Evolutionary conservation across 495 filamentous ascomycete species (phyloP).

Genomic region (Daldinia concentrica): DNA sequence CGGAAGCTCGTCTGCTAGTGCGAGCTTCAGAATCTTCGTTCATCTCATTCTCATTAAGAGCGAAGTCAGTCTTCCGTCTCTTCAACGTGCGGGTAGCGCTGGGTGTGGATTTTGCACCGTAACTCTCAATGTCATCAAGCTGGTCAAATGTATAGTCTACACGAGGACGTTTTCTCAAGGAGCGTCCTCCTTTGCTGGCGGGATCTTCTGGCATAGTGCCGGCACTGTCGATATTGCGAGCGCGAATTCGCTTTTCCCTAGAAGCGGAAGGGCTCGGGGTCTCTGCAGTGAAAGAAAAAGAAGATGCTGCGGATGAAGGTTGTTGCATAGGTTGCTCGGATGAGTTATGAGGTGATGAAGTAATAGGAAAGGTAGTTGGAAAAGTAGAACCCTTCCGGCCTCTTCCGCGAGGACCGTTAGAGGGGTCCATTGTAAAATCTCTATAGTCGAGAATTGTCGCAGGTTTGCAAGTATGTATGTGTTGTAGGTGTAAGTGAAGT

Average conservation of each 20-base stretch:
- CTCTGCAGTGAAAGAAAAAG: slow-evolving; percentile 42
- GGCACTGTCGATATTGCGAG: slow-evolving; percentile 44
- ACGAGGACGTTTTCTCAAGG: slow-evolving; percentile 56
- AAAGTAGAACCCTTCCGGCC: slow-evolving; percentile 41
- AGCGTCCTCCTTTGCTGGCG: slow-evolving; percentile 58
- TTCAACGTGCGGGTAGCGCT: slow-evolving; percentile 40
- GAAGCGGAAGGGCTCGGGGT: slow-evolving; percentile 45
- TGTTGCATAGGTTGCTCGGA: slow-evolving; percentile 33
- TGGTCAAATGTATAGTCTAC: slow-evolving; percentile 59
- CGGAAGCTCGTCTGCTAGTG: slow-evolving; percentile 47
- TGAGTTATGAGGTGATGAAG: slow-evolving; percentile 25
- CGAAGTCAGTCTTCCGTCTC: slow-evolving; percentile 45
- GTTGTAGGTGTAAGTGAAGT: slow-evolving; percentile 22
- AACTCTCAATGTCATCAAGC: slow-evolving; percentile 48
- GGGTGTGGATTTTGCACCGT: slow-evolving; percentile 33
- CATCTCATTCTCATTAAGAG: slow-evolving; percentile 30
- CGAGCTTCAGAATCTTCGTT: slow-evolving; percentile 46
- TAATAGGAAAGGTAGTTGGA: neutral
- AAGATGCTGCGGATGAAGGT: slow-evolving; percentile 35
- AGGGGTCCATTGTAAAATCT: slow-evolving; percentile 39
- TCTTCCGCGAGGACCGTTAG: slow-evolving; percentile 28
- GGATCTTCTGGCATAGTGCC: slow-evolving; percentile 45
- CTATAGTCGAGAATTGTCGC: neutral
- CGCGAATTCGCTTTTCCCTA: slow-evolving; percentile 50
- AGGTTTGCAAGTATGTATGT: neutral